phyloP scores from a whole-genome alignment of 2,329 filamentous ascomycete species.

The Alternaria sp. region DNA sequence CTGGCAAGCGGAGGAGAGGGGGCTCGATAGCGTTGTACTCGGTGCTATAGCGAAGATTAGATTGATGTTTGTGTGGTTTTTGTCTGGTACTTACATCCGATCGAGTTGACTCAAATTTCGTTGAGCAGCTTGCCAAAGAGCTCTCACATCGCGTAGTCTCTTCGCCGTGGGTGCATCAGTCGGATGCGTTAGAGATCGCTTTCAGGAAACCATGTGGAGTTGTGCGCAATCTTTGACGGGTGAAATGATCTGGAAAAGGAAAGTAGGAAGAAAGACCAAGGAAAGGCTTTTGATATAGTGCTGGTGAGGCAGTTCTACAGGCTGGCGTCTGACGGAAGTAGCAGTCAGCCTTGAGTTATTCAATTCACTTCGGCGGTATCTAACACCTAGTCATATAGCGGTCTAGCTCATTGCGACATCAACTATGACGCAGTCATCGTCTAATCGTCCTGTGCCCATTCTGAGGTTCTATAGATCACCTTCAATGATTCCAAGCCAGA shows the following conservation, averaged over 20 bases:
- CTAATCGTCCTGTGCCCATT: no score
- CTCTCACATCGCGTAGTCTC: not conserved
- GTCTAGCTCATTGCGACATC: no score
- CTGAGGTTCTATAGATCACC: accelerated
- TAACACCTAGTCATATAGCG: accelerated
- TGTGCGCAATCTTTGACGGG: accelerated
- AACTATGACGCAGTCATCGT: accelerated
- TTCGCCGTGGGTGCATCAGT: no score
- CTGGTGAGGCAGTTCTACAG: no score
- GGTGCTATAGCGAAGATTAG: not conserved
- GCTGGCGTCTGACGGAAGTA: no score
- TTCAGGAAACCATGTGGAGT: not conserved
- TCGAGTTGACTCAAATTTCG: not conserved
- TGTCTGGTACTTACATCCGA: not conserved
- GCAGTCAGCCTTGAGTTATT: no score
- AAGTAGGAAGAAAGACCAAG: no score
- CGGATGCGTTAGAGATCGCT: accelerated
- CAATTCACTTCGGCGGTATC: no score
- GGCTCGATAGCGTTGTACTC: not conserved
- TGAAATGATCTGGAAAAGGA: no score
- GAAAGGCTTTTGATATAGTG: no score
- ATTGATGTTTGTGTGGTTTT: not conserved
- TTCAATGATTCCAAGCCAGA: accelerated
- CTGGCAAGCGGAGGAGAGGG: not conserved
- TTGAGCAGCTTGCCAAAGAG: no score